A percentile compares a stretch with the other conserved stretches of the same genome.
phyloP scores from a whole-genome alignment of 768 basidiomycete genomes.

The Russula sp. region DNA sequence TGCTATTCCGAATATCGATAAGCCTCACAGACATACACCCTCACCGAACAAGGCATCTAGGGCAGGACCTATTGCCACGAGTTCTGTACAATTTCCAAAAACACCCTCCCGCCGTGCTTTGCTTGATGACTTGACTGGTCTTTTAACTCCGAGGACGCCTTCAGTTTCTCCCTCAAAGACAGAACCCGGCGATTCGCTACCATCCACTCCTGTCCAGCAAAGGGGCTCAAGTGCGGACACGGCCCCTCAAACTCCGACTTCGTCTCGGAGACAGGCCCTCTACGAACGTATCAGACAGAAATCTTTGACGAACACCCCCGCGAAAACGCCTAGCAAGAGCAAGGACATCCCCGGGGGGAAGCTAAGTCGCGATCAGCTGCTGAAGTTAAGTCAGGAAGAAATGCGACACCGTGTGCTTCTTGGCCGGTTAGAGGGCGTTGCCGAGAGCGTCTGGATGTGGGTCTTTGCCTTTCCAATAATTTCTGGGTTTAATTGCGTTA shows the following conservation, averaged over 20 bases:
- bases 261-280: slow-evolving; percentile 69
- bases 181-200: slow-evolving; percentile 33
- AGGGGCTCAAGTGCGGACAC: slow-evolving; percentile 47
- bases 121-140: slow-evolving; percentile 29
- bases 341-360: slow-evolving; percentile 35
- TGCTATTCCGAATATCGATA: slow-evolving; percentile 32
- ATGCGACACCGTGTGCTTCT: slow-evolving; percentile 68
- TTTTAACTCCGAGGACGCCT: slow-evolving; percentile 33
- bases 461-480: background rate
- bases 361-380: slow-evolving; percentile 57
- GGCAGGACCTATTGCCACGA: slow-evolving; percentile 37
- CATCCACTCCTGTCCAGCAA: slow-evolving; percentile 63
- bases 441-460: slow-evolving; percentile 87
- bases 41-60: slow-evolving; percentile 26
- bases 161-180: slow-evolving; percentile 19
- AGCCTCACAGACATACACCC: slow-evolving; percentile 45
- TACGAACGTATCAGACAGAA: slow-evolving; percentile 74
- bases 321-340: slow-evolving; percentile 39
- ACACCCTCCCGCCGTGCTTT: slow-evolving; percentile 48
- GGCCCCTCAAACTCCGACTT: slow-evolving; percentile 59
- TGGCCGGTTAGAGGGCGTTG: slow-evolving; percentile 69
- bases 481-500: background rate
- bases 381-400: slow-evolving; percentile 71
- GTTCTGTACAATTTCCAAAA: slow-evolving; percentile 47
- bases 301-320: slow-evolving; percentile 61